Percentiles rank a stretch among this genome's conserved stretches.
Evolutionary conservation across 805 yeast species (phyloP).

Genomic region (Candida khao-thaluensis): DNA sequence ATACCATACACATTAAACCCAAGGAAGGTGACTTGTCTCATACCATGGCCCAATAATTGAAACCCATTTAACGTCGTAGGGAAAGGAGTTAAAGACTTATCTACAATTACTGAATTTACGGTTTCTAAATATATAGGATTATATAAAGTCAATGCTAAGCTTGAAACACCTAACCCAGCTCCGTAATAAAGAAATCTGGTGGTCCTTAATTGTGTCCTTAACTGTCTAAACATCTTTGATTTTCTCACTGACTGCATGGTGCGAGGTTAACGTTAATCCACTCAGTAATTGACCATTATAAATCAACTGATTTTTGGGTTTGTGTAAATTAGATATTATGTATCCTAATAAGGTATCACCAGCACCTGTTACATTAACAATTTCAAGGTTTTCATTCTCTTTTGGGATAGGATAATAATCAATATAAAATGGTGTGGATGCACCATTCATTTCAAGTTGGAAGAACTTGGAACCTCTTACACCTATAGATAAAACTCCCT

Average conservation of each 20-base stretch:
- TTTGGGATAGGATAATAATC: slow-evolving; percentile 56
- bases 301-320: slow-evolving; percentile 15
- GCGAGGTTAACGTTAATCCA: slow-evolving; percentile 26
- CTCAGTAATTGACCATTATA: slow-evolving; percentile 42
- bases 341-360: slow-evolving; percentile 81
- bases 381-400: slow-evolving; percentile 28
- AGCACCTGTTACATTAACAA: slow-evolving; percentile 80
- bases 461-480: slow-evolving; percentile 31
- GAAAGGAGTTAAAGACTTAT: slow-evolving; percentile 50
- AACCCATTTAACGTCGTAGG: slow-evolving; percentile 40
- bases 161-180: slow-evolving; percentile 3
- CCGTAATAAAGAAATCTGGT: slow-evolving; percentile 1
- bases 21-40: slow-evolving; percentile 78
- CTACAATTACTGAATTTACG: slow-evolving; percentile 30
- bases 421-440: slow-evolving; percentile 50
- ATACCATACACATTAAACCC: slow-evolving; percentile 82
- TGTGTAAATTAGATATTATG: slow-evolving; percentile 36
- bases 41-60: slow-evolving; percentile 74
- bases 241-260: slow-evolving; percentile 20
- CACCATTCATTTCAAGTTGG: neutral
- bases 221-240: slow-evolving; percentile 4
- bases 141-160: slow-evolving; percentile 8
- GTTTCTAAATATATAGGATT: slow-evolving; percentile 13
- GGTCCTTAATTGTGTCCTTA: neutral
- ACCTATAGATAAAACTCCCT: slow-evolving; percentile 51